phyloP scores from a whole-genome alignment of 202 grass and related monocot genomes.

The Eragrostis tef region DNA sequence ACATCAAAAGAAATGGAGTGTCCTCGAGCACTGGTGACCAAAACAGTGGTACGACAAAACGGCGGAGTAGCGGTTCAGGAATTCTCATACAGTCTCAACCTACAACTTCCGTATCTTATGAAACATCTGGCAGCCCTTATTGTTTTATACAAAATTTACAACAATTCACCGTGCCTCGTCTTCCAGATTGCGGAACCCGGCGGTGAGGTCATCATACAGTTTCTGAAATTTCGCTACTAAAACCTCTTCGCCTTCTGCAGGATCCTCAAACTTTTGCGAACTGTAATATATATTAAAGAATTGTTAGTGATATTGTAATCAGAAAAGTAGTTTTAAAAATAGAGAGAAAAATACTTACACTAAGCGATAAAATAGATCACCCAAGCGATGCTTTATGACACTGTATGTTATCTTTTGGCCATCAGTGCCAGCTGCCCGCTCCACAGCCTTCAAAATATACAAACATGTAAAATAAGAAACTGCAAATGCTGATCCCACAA shows the following conservation, averaged over 20 bases:
- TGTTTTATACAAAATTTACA: constrained; percentile 56
- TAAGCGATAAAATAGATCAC: constrained; percentile 87
- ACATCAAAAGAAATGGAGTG: constrained; percentile 37
- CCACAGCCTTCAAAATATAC: constrained; percentile 62
- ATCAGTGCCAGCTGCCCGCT: constrained; percentile 67
- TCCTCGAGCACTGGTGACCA: constrained; percentile 30
- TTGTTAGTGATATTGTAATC: not conserved
- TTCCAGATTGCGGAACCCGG: constrained; percentile 64
- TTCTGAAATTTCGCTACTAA: constrained; percentile 76
- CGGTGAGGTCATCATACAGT: constrained; percentile 75
- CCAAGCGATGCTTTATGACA: constrained; percentile 83
- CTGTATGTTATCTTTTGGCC: constrained; percentile 88
- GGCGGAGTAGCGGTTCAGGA: constrained; percentile 2
- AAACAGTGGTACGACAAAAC: constrained; percentile 28
- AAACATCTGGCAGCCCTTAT: constrained; percentile 35
- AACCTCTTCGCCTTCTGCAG: constrained; percentile 66
- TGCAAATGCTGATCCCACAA: not conserved
- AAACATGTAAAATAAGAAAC: constrained; percentile 27
- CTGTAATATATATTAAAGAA: constrained; percentile 43
- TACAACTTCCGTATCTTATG: constrained; percentile 36
- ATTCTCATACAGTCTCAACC: constrained; percentile 34
- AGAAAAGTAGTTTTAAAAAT: not conserved
- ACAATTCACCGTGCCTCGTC: constrained; percentile 41
- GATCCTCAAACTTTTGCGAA: constrained; percentile 92
- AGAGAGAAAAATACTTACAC: constrained; percentile 60